Percentiles rank a stretch among this genome's conserved stretches.
Conservation (phyloP, 176 grass and related monocot genomes). For the Carex pumila region DNA sequence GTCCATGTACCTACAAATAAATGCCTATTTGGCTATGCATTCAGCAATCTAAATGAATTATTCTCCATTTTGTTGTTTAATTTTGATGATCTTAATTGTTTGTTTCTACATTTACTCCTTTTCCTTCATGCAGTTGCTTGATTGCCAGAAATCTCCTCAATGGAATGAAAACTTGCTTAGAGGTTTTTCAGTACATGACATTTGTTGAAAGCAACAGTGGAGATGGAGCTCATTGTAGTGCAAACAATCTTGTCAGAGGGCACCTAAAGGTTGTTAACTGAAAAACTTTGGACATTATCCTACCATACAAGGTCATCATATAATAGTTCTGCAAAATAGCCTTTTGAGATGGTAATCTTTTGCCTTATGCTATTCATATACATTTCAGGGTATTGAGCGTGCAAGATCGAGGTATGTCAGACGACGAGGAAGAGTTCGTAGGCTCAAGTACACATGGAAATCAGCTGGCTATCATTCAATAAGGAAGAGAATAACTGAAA, state of each 20-base stretch:
- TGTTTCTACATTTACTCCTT: conserved; percentile 13
- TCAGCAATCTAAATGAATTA: conserved; percentile 2
- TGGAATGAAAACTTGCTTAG: conserved; percentile 93
- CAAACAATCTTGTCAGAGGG: conserved; percentile 85
- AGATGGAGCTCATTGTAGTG: conserved; percentile 53
- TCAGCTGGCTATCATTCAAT: conserved; percentile 85
- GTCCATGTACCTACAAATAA: background rate
- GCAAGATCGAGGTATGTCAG: conserved; percentile 68
- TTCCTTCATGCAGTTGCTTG: conserved; percentile 50
- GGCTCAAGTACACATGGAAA: conserved; percentile 97
- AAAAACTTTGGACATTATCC: background rate
- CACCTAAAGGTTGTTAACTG: conserved; percentile 58
- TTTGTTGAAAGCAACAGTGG: conserved; percentile 55
- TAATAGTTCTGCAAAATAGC: background rate
- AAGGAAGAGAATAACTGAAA: conserved; percentile 93
- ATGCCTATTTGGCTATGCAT: background rate
- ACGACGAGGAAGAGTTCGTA: conserved; percentile 78
- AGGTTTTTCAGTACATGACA: conserved; percentile 86
- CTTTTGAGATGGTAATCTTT: conserved; percentile 5
- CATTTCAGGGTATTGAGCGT: conserved; percentile 54
- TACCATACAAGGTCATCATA: conserved; percentile 13
- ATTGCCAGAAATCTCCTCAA: conserved; percentile 88
- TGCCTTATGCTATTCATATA: background rate
- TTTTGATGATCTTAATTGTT: conserved; percentile 20
- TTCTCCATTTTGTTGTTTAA: background rate